phyloP scores from a whole-genome alignment of 805 yeast genomes.

The Candida fluviatilis region DNA sequence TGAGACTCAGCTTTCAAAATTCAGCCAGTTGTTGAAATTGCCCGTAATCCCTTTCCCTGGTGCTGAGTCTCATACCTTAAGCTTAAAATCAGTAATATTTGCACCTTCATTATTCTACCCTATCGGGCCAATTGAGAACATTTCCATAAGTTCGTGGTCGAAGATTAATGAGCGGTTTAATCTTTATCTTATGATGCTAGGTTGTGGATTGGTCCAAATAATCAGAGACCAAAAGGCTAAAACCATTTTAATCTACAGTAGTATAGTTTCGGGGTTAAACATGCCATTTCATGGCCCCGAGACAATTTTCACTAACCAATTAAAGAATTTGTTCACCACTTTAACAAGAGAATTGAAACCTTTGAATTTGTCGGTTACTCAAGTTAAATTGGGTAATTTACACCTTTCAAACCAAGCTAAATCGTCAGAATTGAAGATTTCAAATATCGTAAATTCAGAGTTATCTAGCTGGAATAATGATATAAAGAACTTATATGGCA shows the following conservation, averaged over 20 bases:
- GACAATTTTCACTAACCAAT: constrained; percentile 45
- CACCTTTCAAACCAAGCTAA: constrained; percentile 22
- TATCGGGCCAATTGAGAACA: constrained; percentile 60
- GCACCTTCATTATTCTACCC: constrained; percentile 70
- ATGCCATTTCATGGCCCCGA: constrained; percentile 67
- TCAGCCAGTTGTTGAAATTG: constrained; percentile 45
- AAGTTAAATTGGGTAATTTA: constrained; percentile 38
- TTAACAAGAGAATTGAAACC: constrained; percentile 32
- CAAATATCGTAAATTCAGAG: constrained; percentile 30
- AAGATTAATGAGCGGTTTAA: constrained; percentile 43
- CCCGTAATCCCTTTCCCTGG: constrained; percentile 59
- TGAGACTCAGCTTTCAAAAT: constrained; percentile 44
- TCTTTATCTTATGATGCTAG: constrained; percentile 47
- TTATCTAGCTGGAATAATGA: constrained; percentile 36
- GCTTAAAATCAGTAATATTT: constrained; percentile 61
- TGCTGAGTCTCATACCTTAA: constrained; percentile 51
- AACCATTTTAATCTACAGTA: constrained; percentile 50
- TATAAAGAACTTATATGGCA: constrained; percentile 29
- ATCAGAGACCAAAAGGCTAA: constrained; percentile 49
- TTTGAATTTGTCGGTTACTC: constrained; percentile 35
- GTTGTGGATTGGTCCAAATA: constrained; percentile 52
- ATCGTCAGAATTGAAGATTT: constrained; percentile 17
- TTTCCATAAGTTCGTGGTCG: constrained; percentile 51
- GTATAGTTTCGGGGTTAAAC: constrained; percentile 48
- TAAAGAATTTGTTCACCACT: constrained; percentile 33